Base-by-base conservation (phyloP, 345 rosid species). In the Eucalyptus cloeziana region DNA sequence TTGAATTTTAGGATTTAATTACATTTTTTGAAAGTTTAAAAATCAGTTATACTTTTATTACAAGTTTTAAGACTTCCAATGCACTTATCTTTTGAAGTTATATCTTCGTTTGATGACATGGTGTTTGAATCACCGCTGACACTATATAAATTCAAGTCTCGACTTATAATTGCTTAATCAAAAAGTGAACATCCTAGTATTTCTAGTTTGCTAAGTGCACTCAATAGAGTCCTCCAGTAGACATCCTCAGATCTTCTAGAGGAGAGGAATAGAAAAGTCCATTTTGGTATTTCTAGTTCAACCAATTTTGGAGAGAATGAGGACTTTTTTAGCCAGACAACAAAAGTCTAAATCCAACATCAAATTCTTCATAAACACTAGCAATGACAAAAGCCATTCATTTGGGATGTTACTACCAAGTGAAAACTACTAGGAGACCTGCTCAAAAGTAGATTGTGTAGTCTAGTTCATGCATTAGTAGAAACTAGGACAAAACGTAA, bases 21-120 rank as follows among this genome's bases (percentile, higher is more conserved):
- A 7, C 0, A 52, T 1, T 52, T 52, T 52, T 52, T 52, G 0
- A 52, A 52, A 52, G 10, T 52, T 1, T 52, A 8, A 52, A 1
- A 52, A 52, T 52, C 0, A 1, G 0, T 52, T 3, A 52, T 1
- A 52, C 0, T 52, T 3, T 21, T 2, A 8, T 21, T 0, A 52
- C 0, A 19, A 51, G 1, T 51, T 51, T 3, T 16, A 51, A 51
- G 6, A 2, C 8, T 51, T 50, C 0, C 1, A 16, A 7, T 52
- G 2, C 1, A 2, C 24, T 52, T 52, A 52, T 1, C 10, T 1
- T 1, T 52, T 52, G 0, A 52, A 52, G 58, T 52, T 52, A 19
- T 52, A 3, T 8, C 10, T 52, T 19, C 0, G 58, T 52, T 52
- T 52, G 25, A 52, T 52, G 58, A 1, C 25, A 52, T 19, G 58